Base-by-base conservation (phyloP, 306 rosid genomes). In the Acmispon strigosus region DNA sequence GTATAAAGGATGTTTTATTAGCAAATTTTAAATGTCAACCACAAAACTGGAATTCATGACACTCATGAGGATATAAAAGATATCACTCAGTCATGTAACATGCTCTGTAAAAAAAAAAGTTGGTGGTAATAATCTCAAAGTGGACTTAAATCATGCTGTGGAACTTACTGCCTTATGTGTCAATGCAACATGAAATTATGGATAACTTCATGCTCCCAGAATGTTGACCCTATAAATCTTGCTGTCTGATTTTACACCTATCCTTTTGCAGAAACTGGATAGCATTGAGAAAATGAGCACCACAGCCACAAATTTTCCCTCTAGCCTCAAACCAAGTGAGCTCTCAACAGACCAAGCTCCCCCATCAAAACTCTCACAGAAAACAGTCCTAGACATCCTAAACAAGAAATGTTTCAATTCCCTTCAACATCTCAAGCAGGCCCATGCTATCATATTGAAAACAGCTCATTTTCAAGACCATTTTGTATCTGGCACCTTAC, bases 381-480 rank as follows among this genome's bases (percentile, higher is more conserved):
- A 84, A 84, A 62, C 73, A 73, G 76, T 88, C 51, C 42, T 86
- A 34, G 75, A 80, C 61, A 56, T 84, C 66, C 49, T 88, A 2
- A 80, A 82, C 75, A 50, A 76, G 18, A 82, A 77, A 73, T 86
- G 81, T 64, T 51, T 65, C 66, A 62, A 72, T 76, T 84, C 90
- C 48, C 50, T 62, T 1, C 80, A 68, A 53, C 70, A 79, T 74
- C 86, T 84, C 66, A 82, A 42, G 60, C 89, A 82, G 78, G 78
- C 32, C 58, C 94, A 88, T 73, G 81, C 83, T 10, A 44, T 84
- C 29, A 76, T 71, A 7, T 69, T 86, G 18, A 80, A 75, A 67
- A 81, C 80, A 6, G 86, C 84, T 62, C 84, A 85, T 47, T 85
- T 86, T 19, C 81, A 82, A 56, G 87, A 82, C 80, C 90, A 88